Evolutionary conservation across 257 asterid genomes (phyloP).

Genomic region (Solanum habrochaites): DNA sequence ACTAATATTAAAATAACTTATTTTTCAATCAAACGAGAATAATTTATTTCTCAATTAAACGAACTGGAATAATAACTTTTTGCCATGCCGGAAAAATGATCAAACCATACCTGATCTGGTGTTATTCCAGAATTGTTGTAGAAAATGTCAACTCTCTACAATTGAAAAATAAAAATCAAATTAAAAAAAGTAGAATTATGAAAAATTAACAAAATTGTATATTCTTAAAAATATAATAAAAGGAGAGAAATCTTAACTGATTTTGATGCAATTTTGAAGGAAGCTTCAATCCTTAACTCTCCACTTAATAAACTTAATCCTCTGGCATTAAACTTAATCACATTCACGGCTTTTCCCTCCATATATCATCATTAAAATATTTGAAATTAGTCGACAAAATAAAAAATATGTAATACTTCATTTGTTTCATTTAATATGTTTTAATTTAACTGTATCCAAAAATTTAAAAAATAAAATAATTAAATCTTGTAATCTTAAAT

Average conservation of each 20-base stretch:
- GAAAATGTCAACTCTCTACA: constrained; percentile 70
- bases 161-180: neutral
- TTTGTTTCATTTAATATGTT: neutral
- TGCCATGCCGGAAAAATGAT: neutral
- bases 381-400: constrained; percentile 7
- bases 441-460: neutral
- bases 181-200: neutral
- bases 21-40: too few species aligned
- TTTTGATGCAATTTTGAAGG: constrained; percentile 60
- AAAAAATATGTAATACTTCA: neutral
- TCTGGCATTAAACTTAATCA: constrained; percentile 69
- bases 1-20: too few species aligned
- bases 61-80: neutral
- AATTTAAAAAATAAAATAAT: neutral
- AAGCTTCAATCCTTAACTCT: constrained; percentile 58
- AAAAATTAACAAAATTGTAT: neutral
- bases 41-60: neutral
- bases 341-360: constrained; percentile 93
- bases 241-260: constrained; percentile 39
- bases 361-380: constrained; percentile 22
- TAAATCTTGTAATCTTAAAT: neutral
- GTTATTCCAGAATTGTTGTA: constrained; percentile 55
- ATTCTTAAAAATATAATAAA: neutral
- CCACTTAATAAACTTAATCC: constrained; percentile 72
- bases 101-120: constrained; percentile 57